Evolutionary conservation across 345 rosid species (phyloP).

Genomic region (Lepidium africanum): DNA sequence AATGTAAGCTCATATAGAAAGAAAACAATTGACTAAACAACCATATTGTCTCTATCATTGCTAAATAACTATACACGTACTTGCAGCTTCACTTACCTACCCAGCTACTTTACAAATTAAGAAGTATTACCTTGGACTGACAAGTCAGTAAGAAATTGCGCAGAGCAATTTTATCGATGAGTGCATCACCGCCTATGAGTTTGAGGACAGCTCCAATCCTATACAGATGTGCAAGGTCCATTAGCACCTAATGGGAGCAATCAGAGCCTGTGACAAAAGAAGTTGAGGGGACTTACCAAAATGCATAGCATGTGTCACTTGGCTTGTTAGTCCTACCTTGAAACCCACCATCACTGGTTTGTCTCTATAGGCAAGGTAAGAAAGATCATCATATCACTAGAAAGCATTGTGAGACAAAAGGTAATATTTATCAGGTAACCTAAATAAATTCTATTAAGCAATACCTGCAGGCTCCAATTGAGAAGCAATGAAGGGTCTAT

Average conservation of each 20-base stretch:
- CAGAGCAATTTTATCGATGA: conserved; percentile 50
- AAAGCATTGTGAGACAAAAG: not conserved
- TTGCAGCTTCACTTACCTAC: not conserved
- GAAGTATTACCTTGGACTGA: conserved; percentile 65
- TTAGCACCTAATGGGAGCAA: not conserved
- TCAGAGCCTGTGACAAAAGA: not conserved
- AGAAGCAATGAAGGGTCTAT: conserved; percentile 46
- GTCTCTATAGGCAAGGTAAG: conserved; percentile 48
- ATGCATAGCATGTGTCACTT: conserved; percentile 96
- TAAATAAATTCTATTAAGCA: not conserved
- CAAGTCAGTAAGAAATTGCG: conserved; percentile 61
- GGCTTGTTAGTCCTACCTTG: conserved; percentile 85
- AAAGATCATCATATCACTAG: not conserved
- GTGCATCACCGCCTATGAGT: conserved; percentile 55
- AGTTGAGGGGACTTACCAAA: conserved; percentile 50
- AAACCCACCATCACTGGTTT: conserved; percentile 77
- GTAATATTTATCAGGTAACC: not conserved
- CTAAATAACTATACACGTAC: not conserved
- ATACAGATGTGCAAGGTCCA: conserved; percentile 5
- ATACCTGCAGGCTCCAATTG: conserved; percentile 76
- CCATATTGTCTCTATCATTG: not conserved
- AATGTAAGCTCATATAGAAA: conserved; percentile 1
- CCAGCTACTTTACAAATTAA: not conserved
- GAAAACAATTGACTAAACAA: not conserved
- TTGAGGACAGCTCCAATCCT: conserved; percentile 80